Evolutionary conservation across 306 rosid species (phyloP), one percentile per base, ranked within the genome.

Genomic region (Dalbergia cochinchinensis): DNA sequence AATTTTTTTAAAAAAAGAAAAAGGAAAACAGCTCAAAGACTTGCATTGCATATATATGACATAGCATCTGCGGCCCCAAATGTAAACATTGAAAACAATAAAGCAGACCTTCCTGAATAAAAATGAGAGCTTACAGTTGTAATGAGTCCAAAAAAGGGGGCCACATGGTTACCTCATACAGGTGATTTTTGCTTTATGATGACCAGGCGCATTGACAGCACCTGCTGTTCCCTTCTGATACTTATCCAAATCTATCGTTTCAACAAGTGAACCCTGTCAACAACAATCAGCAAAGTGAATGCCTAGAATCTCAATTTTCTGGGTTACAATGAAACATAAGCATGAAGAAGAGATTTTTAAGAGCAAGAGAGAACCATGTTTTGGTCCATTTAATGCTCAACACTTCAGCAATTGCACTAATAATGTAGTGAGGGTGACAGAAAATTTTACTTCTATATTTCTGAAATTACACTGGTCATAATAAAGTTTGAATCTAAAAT

Each of bases 151-250:
- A 7, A 42, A 12, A 34, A 8, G 33, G 64, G 41, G 10, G 74
- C 31, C 59, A 44, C 35, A 76, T 34, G 4, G 82, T 61, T 71
- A 90, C 98, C 98, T 92, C 97, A 90, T 89, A 77, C 87, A 87
- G 67, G 96, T 92, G 75, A 94, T 89, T 76, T 94, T 92, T 55
- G 96, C 93, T 9, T 73, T 90, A 68, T 94, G 97, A 80, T 78
- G 91, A 65, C 70, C 84, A 11, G 88, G 54, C 0, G 20, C 26
- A 53, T 20, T 54, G 73, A 35, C 6, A 69, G 42, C 67, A 42
- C 7, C 63, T 55, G 8, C 15, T 55, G 11, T 31, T 41, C 72
- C 81, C 18, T 65, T 74, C 26, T 15, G 78, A 84, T 69, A 26
- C 64, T 58, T 61, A 70, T 75, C 79, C 35, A 88, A 69, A 51